phyloP scores from a whole-genome alignment of 31 red algal genomes.

The Porphyra umbilicalis region DNA sequence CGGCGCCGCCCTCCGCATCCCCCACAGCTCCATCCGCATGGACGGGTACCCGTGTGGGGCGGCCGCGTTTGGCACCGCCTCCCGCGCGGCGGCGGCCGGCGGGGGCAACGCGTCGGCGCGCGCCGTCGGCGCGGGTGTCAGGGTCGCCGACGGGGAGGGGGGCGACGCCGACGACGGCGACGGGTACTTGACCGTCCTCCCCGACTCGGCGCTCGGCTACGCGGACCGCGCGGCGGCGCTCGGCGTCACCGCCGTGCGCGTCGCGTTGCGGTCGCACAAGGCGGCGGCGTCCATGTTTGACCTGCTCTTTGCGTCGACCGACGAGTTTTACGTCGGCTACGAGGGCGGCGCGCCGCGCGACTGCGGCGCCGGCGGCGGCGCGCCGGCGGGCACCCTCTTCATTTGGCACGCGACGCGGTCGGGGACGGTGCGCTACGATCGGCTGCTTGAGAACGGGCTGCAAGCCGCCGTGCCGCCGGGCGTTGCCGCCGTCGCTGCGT shows the following conservation, averaged over 20 bases:
- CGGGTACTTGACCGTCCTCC: neutral
- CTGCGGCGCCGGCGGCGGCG: neutral
- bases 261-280: neutral
- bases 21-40: neutral
- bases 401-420: neutral
- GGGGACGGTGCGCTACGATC: neutral
- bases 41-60: neutral
- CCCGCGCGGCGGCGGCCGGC: neutral
- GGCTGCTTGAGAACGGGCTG: neutral
- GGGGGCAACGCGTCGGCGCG: neutral
- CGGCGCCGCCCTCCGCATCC: neutral
- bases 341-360: neutral
- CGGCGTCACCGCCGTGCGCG: neutral
- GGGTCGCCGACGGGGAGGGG: too few species aligned
- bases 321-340: neutral
- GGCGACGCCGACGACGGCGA: too few species aligned
- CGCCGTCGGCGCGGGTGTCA: neutral
- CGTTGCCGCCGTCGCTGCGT: neutral
- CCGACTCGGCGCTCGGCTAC: neutral
- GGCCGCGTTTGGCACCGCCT: neutral
- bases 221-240: neutral
- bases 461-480: neutral
- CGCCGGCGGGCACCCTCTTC: neutral
- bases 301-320: neutral
- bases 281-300: neutral